Base-by-base conservation (phyloP, 768 basidiomycete species). In the Albatrellus ellisii region DNA sequence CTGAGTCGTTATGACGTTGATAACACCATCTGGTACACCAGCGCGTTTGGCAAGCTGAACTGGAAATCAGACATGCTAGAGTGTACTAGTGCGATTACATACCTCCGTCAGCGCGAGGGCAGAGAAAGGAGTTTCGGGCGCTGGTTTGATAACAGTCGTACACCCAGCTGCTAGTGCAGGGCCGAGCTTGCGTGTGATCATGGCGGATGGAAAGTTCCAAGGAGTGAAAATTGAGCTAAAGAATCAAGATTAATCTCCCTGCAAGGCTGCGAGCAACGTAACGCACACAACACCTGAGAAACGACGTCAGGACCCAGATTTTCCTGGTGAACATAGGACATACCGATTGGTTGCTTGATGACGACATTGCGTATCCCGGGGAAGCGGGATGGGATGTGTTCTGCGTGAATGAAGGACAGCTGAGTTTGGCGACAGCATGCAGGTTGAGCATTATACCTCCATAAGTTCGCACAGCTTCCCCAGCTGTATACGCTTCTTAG, bases 101-200 rank as follows among this genome's bases (percentile, higher is more conserved):
- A 86, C 88, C 67, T 95, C 92, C n/a, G 77, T 80, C 17, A 97
- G 68, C 4, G 94, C 95, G 9, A 98, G 72, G 7, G 79, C 77
- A 24, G 88, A 89, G 63, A 88, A 95, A 1, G 95, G 95, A 0
- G 95, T 89, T 61, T 99, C 95, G 0, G 89, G 74, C 1, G 95
- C 81, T 1, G 92, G 92, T 53, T 98, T 98, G 59, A 97, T 79
- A 36, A 99, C 91, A 0, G 79, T 72, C 0, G 94, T 95, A 57
- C 94, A 97, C n/a, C 95, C 95, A 12, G 90, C 90, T 2, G 92
- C 94, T 12, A 98, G 72, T 18, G 87, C 89, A 22, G 88, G 76
- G 21, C 77, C 87, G 12, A 90, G 64, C 59, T 92, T 92, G n/a
- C 89, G 79, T 1, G 84, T 83, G 17, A 89, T 84, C 88, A 92